Base-by-base conservation (phyloP, 495 filamentous ascomycete genomes). In the Penicillium coprophilum region DNA sequence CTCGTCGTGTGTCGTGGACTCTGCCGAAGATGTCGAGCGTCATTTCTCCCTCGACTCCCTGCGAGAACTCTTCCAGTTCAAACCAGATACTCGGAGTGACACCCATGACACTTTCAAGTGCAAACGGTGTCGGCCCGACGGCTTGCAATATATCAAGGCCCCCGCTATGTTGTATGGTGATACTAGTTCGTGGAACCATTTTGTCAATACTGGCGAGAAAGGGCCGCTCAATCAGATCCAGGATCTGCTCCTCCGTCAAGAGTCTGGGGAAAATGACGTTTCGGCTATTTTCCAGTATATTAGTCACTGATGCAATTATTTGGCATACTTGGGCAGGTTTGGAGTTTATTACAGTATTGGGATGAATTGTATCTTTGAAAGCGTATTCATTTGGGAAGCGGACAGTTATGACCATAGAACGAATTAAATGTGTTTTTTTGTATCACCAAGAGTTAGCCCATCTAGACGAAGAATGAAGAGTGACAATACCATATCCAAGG, bases 71-170 rank as follows among this genome's bases (percentile, higher is more conserved):
- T 99, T 99, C 78, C 88, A 94, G 75, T 97, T 93, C 76, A 84
- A 89, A 40, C 82, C 84, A 0, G 82, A 87, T 20, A 97, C 94
- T 2, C 82, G 79, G 21, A 95, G 90, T 62, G 95, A 99, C 65
- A 97, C 94, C 1, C 94, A 99, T 62, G 94, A 99, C 60, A 97
- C 95, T 2, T 97, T 99, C 80, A 97, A 96, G 77, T 99, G 94
- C 71, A 97, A 96, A 77, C 77, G 94, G 32, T 99, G 94, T 64
- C 89, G 86, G 65, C 86, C 89, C 1, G 90, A 95, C 61, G 91
- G 92, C 11, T 84, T 80, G 47, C 94, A 99, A 70, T 82, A 79
- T 56, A 82, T 96, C 57, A 96, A 96, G 71, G 90, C 92, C 1
- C 88, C 85, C 8, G 94, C 94, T 0, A 91, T 97, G 86, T 71